Conservation (phyloP, 2,329 filamentous ascomycete genomes). For the Pezicula rhizophila region DNA sequence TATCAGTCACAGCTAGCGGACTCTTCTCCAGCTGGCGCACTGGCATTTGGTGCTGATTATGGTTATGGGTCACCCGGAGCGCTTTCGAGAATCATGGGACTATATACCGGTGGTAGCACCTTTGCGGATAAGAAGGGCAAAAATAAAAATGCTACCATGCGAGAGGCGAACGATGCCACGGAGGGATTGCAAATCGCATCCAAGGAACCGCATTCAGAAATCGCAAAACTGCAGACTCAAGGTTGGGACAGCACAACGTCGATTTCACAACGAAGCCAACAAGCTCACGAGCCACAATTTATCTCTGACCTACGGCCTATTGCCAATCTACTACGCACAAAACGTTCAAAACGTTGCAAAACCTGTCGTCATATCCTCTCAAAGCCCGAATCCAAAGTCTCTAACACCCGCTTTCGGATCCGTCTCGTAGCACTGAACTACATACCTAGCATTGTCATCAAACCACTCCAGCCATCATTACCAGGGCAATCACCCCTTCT, state of each 20-base stretch:
- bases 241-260: conserved; percentile 62
- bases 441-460: conserved; percentile 75
- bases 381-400: conserved; percentile 87
- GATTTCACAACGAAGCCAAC: conserved; percentile 45
- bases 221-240: conserved; percentile 47
- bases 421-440: conserved; percentile 82
- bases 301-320: conserved; percentile 72
- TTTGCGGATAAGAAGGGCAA: conserved; percentile 59
- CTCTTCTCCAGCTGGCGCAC: conserved; percentile 42
- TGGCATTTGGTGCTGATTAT: conserved; percentile 51
- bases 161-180: conserved; percentile 63
- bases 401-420: conserved; percentile 86
- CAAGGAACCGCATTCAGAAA: conserved; percentile 47
- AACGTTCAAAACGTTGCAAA: conserved; percentile 88
- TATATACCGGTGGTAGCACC: conserved; percentile 64
- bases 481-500: conserved; percentile 23
- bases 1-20: conserved; percentile 75
- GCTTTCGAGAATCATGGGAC: conserved; percentile 81
- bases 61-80: conserved; percentile 71
- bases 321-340: conserved; percentile 78
- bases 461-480: conserved; percentile 44
- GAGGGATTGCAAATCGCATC: conserved; percentile 65
- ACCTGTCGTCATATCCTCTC: conserved; percentile 91
- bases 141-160: conserved; percentile 66
- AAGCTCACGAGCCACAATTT: conserved; percentile 45